A percentile compares a stretch with the other conserved stretches of the same genome.
Evolutionary conservation across 306 rosid species (phyloP).

Genomic region (Rosa persica): DNA sequence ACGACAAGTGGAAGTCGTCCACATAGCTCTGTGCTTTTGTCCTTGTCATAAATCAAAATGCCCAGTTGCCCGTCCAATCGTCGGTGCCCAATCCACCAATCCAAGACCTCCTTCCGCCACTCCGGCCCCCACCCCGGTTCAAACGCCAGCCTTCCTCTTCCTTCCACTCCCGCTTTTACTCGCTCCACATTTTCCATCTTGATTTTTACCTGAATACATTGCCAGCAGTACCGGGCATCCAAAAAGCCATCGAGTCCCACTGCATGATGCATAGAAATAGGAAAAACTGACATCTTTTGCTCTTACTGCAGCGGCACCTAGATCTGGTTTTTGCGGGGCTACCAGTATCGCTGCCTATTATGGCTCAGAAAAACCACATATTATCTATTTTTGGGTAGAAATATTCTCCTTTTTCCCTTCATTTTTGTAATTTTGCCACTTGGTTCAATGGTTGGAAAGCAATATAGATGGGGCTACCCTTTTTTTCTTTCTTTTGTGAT

Average conservation of each 20-base stretch:
- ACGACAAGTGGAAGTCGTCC: neutral
- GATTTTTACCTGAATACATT: neutral
- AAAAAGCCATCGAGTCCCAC: neutral
- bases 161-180: constrained; percentile 2
- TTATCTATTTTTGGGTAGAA: neutral
- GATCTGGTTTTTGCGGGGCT: neutral
- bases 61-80: neutral
- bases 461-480: neutral
- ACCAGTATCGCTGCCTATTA: neutral
- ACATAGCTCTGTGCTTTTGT: neutral
- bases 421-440: neutral
- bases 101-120: neutral
- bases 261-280: neutral
- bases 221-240: neutral
- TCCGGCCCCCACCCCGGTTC: neutral
- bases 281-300: neutral
- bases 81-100: neutral
- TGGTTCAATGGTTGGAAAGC: neutral
- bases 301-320: neutral
- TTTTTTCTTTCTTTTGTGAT: neutral
- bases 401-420: neutral
- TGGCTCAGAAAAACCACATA: neutral
- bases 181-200: neutral
- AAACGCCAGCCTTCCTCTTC: neutral
- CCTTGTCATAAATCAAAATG: too few species aligned